Percentiles rank a stretch among this genome's conserved stretches.
Evolutionary conservation across 441 rosid genomes (phyloP).

Genomic region (Gossypium laxum): DNA sequence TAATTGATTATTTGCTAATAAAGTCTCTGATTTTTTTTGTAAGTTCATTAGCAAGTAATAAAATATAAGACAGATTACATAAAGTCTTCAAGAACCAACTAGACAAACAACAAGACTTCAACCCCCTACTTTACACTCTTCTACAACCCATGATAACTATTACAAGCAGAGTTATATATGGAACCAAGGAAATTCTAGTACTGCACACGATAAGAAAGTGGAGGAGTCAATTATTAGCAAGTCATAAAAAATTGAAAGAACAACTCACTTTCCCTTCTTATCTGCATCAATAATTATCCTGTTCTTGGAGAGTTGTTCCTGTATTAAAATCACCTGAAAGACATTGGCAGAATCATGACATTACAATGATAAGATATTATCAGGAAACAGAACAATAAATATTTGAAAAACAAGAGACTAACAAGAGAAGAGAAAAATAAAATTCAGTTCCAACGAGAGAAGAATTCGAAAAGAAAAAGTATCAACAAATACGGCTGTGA

Average conservation of each 20-base stretch:
- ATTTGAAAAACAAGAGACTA: neutral
- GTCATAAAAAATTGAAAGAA: slow-evolving; percentile 13
- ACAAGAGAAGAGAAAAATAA: slow-evolving; percentile 12
- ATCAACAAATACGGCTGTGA: neutral
- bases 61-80: neutral
- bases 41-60: neutral
- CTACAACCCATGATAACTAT: neutral
- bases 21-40: neutral
- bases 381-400: slow-evolving; percentile 6
- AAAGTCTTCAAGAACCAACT: neutral
- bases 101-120: neutral
- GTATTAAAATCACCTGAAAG: slow-evolving; percentile 78
- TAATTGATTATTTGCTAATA: neutral
- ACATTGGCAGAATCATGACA: slow-evolving; percentile 10
- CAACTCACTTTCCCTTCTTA: slow-evolving; percentile 89
- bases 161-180: neutral
- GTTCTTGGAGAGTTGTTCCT: slow-evolving; percentile 91
- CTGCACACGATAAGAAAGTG: neutral
- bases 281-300: slow-evolving; percentile 86
- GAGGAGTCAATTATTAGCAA: slow-evolving; percentile 4
- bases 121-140: neutral
- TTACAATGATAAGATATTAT: neutral
- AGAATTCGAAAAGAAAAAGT: neutral
- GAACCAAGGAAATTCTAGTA: neutral
- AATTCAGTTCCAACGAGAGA: slow-evolving; percentile 4